Conservation (phyloP, 768 basidiomycete genomes). For the Rubroboletus satanas region DNA sequence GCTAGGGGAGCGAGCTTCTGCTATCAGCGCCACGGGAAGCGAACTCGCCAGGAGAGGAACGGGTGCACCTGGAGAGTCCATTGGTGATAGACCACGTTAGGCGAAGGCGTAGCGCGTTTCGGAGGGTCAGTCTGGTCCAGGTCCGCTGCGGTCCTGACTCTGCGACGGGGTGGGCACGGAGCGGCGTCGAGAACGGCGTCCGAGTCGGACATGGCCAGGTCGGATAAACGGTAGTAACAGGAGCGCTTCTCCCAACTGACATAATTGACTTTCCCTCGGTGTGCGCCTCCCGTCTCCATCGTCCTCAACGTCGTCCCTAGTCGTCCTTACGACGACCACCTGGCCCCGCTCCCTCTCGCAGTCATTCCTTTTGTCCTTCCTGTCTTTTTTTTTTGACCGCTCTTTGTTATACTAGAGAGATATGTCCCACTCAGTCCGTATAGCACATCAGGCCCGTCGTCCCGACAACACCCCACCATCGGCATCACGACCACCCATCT, state of each 20-base stretch:
- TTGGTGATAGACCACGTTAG: neutral
- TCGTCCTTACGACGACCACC: neutral
- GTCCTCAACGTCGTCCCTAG: neutral
- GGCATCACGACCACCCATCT: constrained; percentile 42
- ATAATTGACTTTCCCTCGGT: neutral
- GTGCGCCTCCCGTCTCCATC: neutral
- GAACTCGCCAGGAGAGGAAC: neutral
- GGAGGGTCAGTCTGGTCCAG: neutral
- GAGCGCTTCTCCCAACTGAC: neutral
- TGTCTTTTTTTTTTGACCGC: neutral
- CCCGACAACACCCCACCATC: constrained; percentile 46
- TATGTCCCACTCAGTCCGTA: constrained; percentile 26
- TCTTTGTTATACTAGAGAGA: neutral
- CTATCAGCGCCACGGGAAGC: neutral
- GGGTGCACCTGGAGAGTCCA: constrained; percentile 24
- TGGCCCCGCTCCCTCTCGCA: neutral
- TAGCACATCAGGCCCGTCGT: constrained; percentile 10
- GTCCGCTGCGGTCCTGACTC: neutral
- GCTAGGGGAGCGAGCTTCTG: constrained; percentile 53
- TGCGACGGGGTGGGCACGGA: neutral
- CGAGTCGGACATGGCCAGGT: constrained; percentile 12
- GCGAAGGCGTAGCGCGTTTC: too few species aligned
- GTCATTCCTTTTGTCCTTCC: neutral
- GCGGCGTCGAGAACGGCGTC: constrained; percentile 1
- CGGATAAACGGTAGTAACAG: neutral